Conservation (phyloP, 1,284 basidiomycete species). For the Puccinia hordei region DNA sequence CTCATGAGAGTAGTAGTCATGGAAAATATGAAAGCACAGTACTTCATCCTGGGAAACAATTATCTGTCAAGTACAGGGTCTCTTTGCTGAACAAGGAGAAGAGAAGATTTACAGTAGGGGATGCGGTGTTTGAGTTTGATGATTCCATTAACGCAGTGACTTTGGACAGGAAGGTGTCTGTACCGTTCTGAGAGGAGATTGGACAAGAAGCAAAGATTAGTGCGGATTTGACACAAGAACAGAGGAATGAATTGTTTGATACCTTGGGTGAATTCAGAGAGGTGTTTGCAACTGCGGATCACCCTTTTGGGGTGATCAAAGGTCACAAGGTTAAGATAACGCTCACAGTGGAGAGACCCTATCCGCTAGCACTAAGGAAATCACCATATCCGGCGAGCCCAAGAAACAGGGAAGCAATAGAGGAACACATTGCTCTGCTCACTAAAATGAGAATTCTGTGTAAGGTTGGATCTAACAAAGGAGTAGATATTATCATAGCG, state of each 20-base stretch:
- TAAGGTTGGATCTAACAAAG: neutral
- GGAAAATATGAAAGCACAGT: neutral
- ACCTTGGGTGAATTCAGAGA: neutral
- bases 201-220: neutral
- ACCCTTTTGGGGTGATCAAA: conserved; percentile 14
- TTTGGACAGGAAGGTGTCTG: neutral
- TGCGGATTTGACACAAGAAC: neutral
- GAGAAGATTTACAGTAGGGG: neutral
- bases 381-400: conserved; percentile 21
- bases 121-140: neutral
- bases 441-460: neutral
- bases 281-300: neutral
- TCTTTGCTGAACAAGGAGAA: neutral
- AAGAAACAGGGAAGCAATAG: neutral
- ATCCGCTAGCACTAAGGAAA: neutral
- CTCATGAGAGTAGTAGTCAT: neutral
- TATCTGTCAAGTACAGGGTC: neutral
- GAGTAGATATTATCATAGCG: conserved; percentile 1
- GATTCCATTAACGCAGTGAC: neutral
- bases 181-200: too few relatives aligned
- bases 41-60: conserved; percentile 2
- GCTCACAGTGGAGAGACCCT: conserved; percentile 2
- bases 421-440: neutral
- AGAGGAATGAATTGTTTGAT: neutral
- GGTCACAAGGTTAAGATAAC: neutral